Conservation (phyloP, 495 filamentous ascomycete genomes). For the Xylaria longipes region DNA sequence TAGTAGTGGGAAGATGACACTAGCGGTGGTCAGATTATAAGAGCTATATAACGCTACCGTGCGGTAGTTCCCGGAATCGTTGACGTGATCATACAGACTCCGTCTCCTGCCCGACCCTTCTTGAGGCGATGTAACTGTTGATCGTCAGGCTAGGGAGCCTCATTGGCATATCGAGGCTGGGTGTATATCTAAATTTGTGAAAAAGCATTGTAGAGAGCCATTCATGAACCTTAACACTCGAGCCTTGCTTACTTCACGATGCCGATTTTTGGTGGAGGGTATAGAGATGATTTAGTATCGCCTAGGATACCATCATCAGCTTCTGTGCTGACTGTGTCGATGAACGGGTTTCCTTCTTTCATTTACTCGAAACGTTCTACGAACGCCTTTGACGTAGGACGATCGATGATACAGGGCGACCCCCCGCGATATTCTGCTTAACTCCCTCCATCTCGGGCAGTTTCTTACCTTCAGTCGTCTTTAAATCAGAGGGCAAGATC, state of each 20-base stretch:
- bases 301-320: not conserved
- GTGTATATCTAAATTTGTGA: not conserved
- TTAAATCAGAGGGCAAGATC: not conserved
- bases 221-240: not conserved
- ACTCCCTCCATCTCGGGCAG: not conserved
- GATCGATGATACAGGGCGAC: not conserved
- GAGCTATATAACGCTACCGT: not conserved
- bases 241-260: not conserved
- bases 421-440: not conserved
- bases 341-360: not conserved
- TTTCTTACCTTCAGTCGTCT: not conserved
- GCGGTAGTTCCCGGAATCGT: not conserved
- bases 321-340: slow-evolving; percentile 19
- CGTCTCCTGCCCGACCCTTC: not conserved
- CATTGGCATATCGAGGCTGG: not conserved
- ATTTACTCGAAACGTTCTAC: not conserved
- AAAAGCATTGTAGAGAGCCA: not conserved
- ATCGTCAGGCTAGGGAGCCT: not conserved
- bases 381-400: not conserved
- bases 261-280: slow-evolving; percentile 15
- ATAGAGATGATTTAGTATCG: not conserved
- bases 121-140: not conserved
- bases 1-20: not conserved
- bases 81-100: not conserved
- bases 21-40: not conserved